A percentile compares a stretch with the other conserved stretches of the same genome.
Evolutionary conservation across 371 early-diverging fungal species (phyloP).

Genomic region (Lichtheimia ramosa): DNA sequence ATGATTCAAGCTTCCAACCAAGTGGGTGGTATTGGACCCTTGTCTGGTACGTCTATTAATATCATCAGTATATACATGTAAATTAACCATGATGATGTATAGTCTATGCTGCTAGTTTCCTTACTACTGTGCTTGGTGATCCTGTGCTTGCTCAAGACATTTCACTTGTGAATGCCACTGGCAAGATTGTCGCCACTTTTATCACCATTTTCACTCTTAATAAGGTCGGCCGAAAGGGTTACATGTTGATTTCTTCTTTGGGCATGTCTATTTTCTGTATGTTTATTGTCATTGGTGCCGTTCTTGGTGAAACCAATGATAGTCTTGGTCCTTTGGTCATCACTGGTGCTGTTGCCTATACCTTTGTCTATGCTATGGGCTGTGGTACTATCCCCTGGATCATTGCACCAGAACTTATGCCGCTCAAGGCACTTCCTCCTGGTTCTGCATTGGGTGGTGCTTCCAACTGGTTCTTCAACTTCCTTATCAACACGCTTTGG

Average conservation of each 20-base stretch:
- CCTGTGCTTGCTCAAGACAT: slow-evolving; percentile 31
- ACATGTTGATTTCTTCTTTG: slow-evolving; percentile 38
- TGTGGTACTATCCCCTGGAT: slow-evolving; percentile 54
- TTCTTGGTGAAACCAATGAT: neutral
- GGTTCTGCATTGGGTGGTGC: slow-evolving; percentile 44
- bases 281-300: slow-evolving; percentile 36
- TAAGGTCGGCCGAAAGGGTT: slow-evolving; percentile 41
- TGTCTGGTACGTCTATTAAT: slow-evolving; percentile 30
- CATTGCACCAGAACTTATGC: slow-evolving; percentile 49
- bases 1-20: slow-evolving; percentile 48
- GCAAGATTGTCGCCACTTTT: slow-evolving; percentile 36
- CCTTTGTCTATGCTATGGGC: slow-evolving; percentile 40
- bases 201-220: slow-evolving; percentile 36
- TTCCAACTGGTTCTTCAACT: slow-evolving; percentile 48
- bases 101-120: slow-evolving; percentile 34
- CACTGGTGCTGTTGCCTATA: slow-evolving; percentile 36
- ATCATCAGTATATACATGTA: neutral
- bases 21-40: slow-evolving; percentile 50
- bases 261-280: slow-evolving; percentile 39
- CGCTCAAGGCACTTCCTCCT: slow-evolving; percentile 43
- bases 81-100: too few relatives aligned
- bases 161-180: slow-evolving; percentile 38
- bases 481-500: slow-evolving; percentile 45
- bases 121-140: slow-evolving; percentile 33
- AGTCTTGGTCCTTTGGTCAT: slow-evolving; percentile 34